Evolutionary conservation across 768 basidiomycete genomes (phyloP).

Genomic region (Daedaleopsis sinensis): DNA sequence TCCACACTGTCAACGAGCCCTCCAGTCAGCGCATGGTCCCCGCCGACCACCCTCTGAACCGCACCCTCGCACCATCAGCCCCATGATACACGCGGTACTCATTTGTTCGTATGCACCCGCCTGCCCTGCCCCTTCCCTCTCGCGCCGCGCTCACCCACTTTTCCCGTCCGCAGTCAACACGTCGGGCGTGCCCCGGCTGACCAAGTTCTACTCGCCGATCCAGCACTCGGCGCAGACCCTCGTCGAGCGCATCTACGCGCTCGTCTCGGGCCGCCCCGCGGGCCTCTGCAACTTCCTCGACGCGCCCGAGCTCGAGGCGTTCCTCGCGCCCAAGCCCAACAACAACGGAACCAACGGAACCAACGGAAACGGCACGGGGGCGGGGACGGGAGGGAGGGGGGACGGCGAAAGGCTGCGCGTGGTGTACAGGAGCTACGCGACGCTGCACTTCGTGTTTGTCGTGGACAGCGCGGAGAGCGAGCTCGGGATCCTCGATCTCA

Average conservation of each 20-base stretch:
- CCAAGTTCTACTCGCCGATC: conserved; percentile 88
- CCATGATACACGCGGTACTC: conserved; percentile 85
- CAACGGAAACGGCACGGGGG: conserved; percentile 32
- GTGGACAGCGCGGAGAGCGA: conserved; percentile 97
- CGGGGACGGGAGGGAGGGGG: too few species aligned
- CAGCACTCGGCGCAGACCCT: conserved; percentile 68
- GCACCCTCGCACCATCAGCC: background rate
- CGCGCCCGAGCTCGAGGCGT: conserved; percentile 81
- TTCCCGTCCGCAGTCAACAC: conserved; percentile 75
- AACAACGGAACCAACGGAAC: background rate
- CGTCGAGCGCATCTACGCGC: conserved; percentile 87
- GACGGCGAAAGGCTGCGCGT: conserved; percentile 74
- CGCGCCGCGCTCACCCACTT: conserved; percentile 13
- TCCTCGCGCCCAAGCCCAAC: conserved; percentile 51
- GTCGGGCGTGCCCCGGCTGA: conserved; percentile 79
- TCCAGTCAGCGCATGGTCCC: background rate
- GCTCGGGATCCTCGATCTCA: conserved; percentile 92
- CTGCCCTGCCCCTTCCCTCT: conserved; percentile 7
- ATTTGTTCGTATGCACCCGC: conserved; percentile 54
- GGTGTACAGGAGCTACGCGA: conserved; percentile 95
- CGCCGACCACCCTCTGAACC: background rate
- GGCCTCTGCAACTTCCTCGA: conserved; percentile 96
- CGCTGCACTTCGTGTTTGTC: conserved; percentile 95
- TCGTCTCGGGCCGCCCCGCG: conserved; percentile 79
- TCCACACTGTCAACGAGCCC: background rate